These are phyloP conservation scores for Ilex asprella DNA, from an alignment of 257 asterid genomes.

Conservation along the genomic window DNA sequence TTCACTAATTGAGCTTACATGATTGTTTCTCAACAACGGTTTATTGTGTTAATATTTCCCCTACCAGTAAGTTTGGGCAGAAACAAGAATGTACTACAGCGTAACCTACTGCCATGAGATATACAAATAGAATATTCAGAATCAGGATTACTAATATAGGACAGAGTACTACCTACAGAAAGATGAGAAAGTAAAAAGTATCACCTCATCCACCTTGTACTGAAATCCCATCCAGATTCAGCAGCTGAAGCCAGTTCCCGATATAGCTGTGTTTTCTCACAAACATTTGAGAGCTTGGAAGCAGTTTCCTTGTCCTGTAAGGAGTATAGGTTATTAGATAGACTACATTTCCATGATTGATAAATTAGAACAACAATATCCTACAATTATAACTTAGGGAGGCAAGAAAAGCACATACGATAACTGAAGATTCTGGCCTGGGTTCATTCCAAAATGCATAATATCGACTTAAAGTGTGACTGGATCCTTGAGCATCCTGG, in stretches of 20 bases:
- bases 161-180: too few species aligned
- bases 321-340: not conserved
- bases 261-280: slow-evolving; percentile 46
- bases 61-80: too few species aligned
- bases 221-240: slow-evolving; percentile 98
- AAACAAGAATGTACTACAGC: too few species aligned
- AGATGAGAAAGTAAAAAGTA: slow-evolving; percentile 3
- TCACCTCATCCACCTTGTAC: slow-evolving; percentile 91
- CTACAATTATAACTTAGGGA: not conserved
- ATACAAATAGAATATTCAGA: too few species aligned
- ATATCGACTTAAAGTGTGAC: slow-evolving; percentile 58
- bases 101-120: too few species aligned
- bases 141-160: too few species aligned
- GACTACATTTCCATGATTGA: too few species aligned
- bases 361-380: not conserved
- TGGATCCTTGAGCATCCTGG: slow-evolving; percentile 52
- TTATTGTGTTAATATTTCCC: too few species aligned
- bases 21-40: not conserved
- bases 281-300: slow-evolving; percentile 41
- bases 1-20: not conserved
- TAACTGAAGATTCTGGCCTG: slow-evolving; percentile 83
- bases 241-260: slow-evolving; percentile 86
- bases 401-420: slow-evolving; percentile 30
- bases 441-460: slow-evolving; percentile 89
- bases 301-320: slow-evolving; percentile 72